These are phyloP conservation scores for Fraxinus angustifolia DNA, from an alignment of 305 asterid species.

Conservation along the genomic window DNA sequence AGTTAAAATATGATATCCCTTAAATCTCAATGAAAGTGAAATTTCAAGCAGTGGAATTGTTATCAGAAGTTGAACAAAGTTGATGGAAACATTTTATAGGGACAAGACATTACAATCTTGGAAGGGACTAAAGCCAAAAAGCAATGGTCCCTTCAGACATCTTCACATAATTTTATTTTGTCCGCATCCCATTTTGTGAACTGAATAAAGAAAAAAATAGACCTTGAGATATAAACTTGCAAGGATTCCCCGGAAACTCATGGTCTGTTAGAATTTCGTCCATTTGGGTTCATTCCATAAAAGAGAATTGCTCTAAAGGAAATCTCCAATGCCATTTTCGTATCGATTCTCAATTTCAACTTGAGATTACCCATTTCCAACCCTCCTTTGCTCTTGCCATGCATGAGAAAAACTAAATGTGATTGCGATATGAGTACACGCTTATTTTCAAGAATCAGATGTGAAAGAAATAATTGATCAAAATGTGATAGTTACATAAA, in stretches of 20 bases:
- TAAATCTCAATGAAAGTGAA: neutral
- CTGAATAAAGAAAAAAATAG: neutral
- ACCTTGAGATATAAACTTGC: neutral
- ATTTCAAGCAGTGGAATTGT: neutral
- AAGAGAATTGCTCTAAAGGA: neutral
- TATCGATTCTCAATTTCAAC: neutral
- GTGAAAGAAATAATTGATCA: neutral
- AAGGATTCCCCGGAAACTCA: neutral
- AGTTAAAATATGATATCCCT: neutral
- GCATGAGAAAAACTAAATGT: neutral
- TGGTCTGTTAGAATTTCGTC: neutral
- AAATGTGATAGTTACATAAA: neutral
- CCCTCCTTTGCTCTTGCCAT: neutral
- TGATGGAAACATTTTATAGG: neutral
- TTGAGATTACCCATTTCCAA: neutral
- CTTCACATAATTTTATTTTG: neutral
- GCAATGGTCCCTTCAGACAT: neutral
- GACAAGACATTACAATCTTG: neutral
- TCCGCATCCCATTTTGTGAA: neutral
- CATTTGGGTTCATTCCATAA: neutral
- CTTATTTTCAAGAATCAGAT: neutral
- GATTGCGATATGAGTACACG: neutral
- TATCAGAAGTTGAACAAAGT: neutral
- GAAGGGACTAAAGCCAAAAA: neutral
- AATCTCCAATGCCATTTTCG: neutral